Evolutionary conservation across 352 stramenopile species (phyloP), one percentile per base, ranked within the genome.

Genomic region (Blastocystis sp.): DNA sequence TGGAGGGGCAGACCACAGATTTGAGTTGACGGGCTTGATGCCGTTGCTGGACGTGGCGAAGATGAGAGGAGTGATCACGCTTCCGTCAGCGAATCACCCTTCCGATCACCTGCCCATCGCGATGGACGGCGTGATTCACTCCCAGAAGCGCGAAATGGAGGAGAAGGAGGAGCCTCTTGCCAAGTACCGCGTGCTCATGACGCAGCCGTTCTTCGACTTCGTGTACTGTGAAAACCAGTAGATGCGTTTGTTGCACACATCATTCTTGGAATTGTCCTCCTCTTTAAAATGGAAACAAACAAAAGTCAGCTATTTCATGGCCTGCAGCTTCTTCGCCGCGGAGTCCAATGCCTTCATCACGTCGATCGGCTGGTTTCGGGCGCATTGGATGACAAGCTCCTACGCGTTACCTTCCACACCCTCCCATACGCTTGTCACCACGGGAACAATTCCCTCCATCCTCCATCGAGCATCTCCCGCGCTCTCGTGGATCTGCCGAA

Each of bases 361-460:
- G 66, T 65, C 54, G 48, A 81, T 66, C 17, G 71, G 71, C 19
- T 40, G 48, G 28, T 81, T 81, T 38, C 71, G 42, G 10, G 71
- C 71, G 9, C 71, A 63, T 54, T 81, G 71, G 66, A 81, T 81
- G 17, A 81, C 71, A 0, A 81, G 28, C 21, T 81, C 71, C 71
- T 81, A 65, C 28, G 17, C 11, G 34, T 66, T 9, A 81, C 48
- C 7, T 4, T 0, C 11, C 48, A 19, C 42, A 28, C 40, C 28
- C 60, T 52, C 3, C 24, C 60, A 45, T 40, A 81, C 71, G 38
- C 66, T 81, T 28, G 71, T 81, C 19, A 81, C 17, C 60, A 64
- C 21, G 6, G 71, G 45, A 34, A 81, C 42, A 0, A 81, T 81
- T 19, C 45, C 71, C 10, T 52, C 40, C 21, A 11, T 14, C 28